phyloP scores from a whole-genome alignment of 108 stramenopile genomes.

The Conticribra guillardii region DNA sequence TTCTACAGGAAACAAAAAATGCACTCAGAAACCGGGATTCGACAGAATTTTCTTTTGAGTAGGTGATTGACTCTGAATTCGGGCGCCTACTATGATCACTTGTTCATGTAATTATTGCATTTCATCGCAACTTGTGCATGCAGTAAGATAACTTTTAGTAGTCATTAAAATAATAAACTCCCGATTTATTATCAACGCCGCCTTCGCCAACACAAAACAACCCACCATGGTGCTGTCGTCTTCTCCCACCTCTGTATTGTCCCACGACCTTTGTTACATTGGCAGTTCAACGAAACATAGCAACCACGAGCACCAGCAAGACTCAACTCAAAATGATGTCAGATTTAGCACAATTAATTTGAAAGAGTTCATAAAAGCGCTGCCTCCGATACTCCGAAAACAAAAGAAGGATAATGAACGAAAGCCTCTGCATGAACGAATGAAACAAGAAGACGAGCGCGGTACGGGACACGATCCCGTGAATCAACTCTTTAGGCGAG shows the following conservation, averaged over 20 bases:
- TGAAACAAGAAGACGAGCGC: conserved; percentile 1
- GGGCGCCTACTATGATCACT: too few relatives aligned
- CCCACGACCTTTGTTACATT: not conserved
- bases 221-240: conserved; percentile 5
- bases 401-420: conserved; percentile 15
- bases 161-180: too few relatives aligned
- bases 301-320: not conserved
- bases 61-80: too few relatives aligned
- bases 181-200: too few relatives aligned
- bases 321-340: not conserved
- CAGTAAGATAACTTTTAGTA: too few relatives aligned
- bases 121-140: too few relatives aligned
- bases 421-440: conserved; percentile 17
- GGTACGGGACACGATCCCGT: conserved; percentile 35
- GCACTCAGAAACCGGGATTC: too few relatives aligned
- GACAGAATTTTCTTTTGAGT: too few relatives aligned
- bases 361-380: conserved; percentile 26
- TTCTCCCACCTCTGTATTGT: not conserved
- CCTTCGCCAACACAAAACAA: too few relatives aligned
- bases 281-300: not conserved
- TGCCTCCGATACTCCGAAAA: conserved; percentile 21
- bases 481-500: conserved; percentile 9
- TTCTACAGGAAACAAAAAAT: too few relatives aligned
- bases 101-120: too few relatives aligned
- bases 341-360: not conserved